phyloP scores from a whole-genome alignment of 2,329 filamentous ascomycete genomes.

The Fusarium penzigii region DNA sequence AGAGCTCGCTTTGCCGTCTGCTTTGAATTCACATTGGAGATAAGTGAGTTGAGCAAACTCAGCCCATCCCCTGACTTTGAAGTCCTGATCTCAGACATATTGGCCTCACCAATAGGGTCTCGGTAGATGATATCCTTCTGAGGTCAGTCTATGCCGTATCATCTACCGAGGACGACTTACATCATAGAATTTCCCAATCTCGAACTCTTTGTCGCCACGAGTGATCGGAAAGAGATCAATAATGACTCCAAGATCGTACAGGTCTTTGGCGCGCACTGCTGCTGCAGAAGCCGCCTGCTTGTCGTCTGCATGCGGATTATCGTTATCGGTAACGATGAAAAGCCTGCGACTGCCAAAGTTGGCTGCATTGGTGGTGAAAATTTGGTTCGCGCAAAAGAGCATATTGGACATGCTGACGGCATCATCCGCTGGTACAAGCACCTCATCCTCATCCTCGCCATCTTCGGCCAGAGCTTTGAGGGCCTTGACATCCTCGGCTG shows the following conservation, averaged over 20 bases:
- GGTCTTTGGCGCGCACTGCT: conserved; percentile 84
- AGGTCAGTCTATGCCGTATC: conserved; percentile 1
- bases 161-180: conserved; percentile 46
- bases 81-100: conserved; percentile 53
- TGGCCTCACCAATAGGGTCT: conserved; percentile 69
- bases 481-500: conserved; percentile 81
- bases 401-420: conserved; percentile 82
- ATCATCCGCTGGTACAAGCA: conserved; percentile 71
- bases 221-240: conserved; percentile 95
- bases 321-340: conserved; percentile 96
- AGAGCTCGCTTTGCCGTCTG: conserved; percentile 81
- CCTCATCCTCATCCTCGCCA: conserved; percentile 67
- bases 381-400: conserved; percentile 92
- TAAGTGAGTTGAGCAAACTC: conserved; percentile 73
- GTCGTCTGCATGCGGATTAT: conserved; percentile 75
- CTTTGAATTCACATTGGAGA: conserved; percentile 89
- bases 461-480: conserved; percentile 77
- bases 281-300: conserved; percentile 75
- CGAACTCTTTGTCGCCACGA: conserved; percentile 68
- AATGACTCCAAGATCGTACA: conserved; percentile 88
- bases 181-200: conserved; percentile 87
- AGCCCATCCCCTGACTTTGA: conserved; percentile 74
- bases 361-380: conserved; percentile 91
- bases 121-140: conserved; percentile 86
- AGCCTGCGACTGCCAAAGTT: conserved; percentile 91